Conservation (phyloP, 331 rosid genomes). For the Rhamnella rubrinervis region DNA sequence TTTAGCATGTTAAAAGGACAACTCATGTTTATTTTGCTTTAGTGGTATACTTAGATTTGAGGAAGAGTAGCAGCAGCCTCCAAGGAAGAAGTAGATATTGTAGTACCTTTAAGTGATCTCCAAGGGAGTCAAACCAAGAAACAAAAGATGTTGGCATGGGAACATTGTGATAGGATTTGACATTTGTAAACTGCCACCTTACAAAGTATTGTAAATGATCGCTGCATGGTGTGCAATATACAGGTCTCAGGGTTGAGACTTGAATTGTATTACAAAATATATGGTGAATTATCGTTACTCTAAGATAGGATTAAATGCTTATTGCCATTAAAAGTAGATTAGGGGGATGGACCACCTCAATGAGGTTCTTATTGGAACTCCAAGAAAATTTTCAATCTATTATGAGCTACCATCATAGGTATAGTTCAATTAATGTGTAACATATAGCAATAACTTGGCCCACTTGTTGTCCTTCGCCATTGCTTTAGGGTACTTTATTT, state of each 20-base stretch:
- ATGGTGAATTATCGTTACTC: background rate
- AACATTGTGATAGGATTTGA: background rate
- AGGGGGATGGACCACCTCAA: too few relatives aligned
- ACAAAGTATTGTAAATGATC: background rate
- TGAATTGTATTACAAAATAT: too few relatives aligned
- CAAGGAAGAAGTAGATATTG: background rate
- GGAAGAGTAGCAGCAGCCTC: background rate
- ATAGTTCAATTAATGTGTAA: too few relatives aligned
- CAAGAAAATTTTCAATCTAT: too few relatives aligned
- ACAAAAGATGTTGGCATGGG: background rate
- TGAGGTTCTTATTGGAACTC: too few relatives aligned
- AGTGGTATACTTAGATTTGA: background rate
- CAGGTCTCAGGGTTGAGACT: background rate
- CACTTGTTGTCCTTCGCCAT: too few relatives aligned
- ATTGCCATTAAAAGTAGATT: background rate
- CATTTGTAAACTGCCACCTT: background rate
- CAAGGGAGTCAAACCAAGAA: background rate
- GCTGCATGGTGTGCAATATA: background rate
- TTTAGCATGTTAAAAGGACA: background rate
- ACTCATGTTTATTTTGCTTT: background rate
- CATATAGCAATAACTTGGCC: too few relatives aligned
- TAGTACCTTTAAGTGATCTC: background rate
- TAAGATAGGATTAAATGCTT: too few relatives aligned
- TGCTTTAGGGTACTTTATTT: too few relatives aligned
- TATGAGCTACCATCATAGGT: too few relatives aligned